phyloP scores from a whole-genome alignment of 2,329 filamentous ascomycete genomes.

The Verticillium klebahnii region DNA sequence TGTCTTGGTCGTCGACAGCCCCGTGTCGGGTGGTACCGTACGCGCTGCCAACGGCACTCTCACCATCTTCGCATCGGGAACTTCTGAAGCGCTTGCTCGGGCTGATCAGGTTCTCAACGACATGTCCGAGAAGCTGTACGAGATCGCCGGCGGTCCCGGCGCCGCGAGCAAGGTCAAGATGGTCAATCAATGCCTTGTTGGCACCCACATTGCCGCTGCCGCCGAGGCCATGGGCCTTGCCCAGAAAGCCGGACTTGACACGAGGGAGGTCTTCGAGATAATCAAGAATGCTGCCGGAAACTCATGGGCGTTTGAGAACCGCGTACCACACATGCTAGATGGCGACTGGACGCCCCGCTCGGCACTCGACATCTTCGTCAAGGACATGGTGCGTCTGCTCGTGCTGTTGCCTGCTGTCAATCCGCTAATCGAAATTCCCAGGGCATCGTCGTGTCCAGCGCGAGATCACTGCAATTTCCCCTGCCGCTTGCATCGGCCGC shows the following conservation, averaged over 20 bases:
- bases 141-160: constrained; percentile 45
- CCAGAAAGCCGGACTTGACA: constrained; percentile 47
- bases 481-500: constrained; percentile 27
- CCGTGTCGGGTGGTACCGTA: constrained; percentile 66
- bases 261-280: constrained; percentile 31
- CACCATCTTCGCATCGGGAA: constrained; percentile 61
- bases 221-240: constrained; percentile 59
- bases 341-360: constrained; percentile 30
- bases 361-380: constrained; percentile 28
- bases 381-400: constrained; percentile 26
- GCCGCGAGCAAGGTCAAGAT: constrained; percentile 53
- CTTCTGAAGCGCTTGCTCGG: constrained; percentile 36
- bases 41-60: constrained; percentile 67
- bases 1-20: constrained; percentile 59
- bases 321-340: constrained; percentile 47
- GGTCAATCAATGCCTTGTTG: constrained; percentile 59
- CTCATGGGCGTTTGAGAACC: constrained; percentile 61
- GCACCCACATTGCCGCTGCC: constrained; percentile 56
- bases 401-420: background rate
- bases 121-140: constrained; percentile 32
- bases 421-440: background rate
- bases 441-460: constrained; percentile 23
- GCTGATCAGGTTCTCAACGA: constrained; percentile 20
- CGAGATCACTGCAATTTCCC: constrained; percentile 24
- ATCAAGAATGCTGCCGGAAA: constrained; percentile 45